A percentile compares a stretch with the other conserved stretches of the same genome.
phyloP scores from a whole-genome alignment of 495 filamentous ascomycete genomes.

The Evernia prunastri region DNA sequence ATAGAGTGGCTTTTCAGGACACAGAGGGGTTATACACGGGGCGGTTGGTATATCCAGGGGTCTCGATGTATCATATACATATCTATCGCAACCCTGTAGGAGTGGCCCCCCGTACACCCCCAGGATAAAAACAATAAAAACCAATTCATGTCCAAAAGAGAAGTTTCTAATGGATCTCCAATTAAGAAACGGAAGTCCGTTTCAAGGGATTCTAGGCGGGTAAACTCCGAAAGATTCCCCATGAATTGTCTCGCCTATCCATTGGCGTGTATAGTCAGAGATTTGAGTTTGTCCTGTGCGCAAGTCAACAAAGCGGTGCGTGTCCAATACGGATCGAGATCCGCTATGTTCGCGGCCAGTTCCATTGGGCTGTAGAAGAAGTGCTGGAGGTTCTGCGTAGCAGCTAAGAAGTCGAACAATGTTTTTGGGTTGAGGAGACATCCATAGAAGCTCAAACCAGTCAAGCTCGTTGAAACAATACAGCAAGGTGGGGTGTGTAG shows the following conservation, averaged over 20 bases:
- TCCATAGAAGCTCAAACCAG: background rate
- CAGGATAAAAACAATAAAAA: too few species aligned
- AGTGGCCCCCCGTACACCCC: too few species aligned
- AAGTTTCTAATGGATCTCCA: background rate
- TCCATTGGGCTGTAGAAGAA: background rate
- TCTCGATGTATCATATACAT: too few species aligned
- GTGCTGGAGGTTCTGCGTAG: background rate
- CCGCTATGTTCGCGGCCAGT: background rate
- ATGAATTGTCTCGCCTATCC: background rate
- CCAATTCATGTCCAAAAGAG: too few species aligned
- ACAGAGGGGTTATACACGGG: too few species aligned
- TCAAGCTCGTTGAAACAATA: background rate
- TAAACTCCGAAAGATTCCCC: background rate
- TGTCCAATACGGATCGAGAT: background rate
- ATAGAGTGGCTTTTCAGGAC: too few species aligned
- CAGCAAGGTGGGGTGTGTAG: background rate
- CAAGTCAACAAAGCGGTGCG: background rate
- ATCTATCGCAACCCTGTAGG: too few species aligned
- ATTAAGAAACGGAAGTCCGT: background rate
- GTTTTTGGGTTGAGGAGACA: background rate
- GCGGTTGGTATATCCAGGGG: too few species aligned
- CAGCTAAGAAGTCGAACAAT: background rate
- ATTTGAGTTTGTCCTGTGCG: background rate
- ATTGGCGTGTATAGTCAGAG: background rate
- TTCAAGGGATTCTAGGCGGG: background rate